Base-by-base conservation (phyloP, 129 eudicot species). In the Chrysanthemum seticuspe region DNA sequence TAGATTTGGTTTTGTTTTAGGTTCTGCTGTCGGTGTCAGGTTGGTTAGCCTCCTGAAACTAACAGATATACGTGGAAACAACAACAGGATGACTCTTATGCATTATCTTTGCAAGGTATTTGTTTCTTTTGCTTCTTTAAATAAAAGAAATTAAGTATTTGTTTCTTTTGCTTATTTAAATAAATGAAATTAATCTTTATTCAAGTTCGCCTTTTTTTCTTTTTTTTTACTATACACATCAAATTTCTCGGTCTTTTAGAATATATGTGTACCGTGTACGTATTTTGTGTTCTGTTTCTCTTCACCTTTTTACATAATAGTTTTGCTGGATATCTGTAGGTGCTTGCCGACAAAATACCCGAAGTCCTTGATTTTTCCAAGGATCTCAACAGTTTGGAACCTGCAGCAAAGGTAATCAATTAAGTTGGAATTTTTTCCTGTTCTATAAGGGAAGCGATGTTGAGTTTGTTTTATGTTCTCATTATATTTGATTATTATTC, bases 11-110 rank as follows among this genome's bases (percentile, higher is more conserved):
- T 21, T 1, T 81, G 45, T 81, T 50, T 51, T 70, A 92, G 98
- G 98, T 34, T 78, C 96, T 82, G 98, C 98, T 78, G 98, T 87
- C 53, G 98, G 98, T 67, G 89, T 92, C 74, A 92, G 92, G 68
- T 54, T 92, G 83, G 98, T 89, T 67, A 89, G 96, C 68, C 98
- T 92, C 12, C 95, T 85, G 16, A 92, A 92, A 82, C 96, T 92
- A 52, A 85, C 89, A 13, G 98, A 92, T 84, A 83, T 76, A 40
- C 47, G 47, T 7, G 47, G 47, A 40, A 40, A 40, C 0, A 40
- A 40, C 47, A 40, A 40, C 2, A 87, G 81, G 79, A 80, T 92
- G 84, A 92, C 98, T 65, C 94, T 92, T 68, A 87, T 92, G 94
- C 96, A 92, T 80, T 92, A 92, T 79, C 95, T 92, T 45, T 92